Conservation (phyloP, 257 asterid species). For the Solanum lycopersicoides region DNA sequence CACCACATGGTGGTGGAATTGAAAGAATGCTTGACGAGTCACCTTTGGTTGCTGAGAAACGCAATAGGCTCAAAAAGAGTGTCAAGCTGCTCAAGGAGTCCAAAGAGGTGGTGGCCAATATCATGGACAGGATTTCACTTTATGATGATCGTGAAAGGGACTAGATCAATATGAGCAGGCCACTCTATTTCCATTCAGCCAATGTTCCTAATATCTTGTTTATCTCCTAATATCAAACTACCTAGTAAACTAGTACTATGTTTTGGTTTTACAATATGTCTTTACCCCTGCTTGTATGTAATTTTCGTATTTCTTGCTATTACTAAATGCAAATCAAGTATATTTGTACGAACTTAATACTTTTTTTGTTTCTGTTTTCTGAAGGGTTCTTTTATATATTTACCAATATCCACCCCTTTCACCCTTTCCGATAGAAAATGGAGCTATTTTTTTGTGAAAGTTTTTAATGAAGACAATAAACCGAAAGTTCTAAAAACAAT, state of each 20-base stretch:
- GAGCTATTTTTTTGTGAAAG: too few relatives aligned
- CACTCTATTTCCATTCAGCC: not conserved
- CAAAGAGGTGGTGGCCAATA: conserved; percentile 1
- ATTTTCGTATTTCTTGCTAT: not conserved
- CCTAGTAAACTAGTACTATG: not conserved
- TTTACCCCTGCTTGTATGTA: not conserved
- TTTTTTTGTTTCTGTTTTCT: too few relatives aligned
- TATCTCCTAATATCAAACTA: not conserved
- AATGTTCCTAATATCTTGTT: not conserved
- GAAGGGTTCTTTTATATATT: too few relatives aligned
- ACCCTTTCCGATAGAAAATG: too few relatives aligned
- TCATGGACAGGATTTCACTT: not conserved
- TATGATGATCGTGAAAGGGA: not conserved
- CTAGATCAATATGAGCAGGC: not conserved
- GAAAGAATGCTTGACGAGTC: conserved; percentile 19
- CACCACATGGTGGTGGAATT: conserved; percentile 1
- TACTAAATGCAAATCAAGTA: not conserved
- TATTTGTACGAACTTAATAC: not conserved
- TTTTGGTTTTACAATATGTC: not conserved
- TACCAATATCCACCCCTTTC: too few relatives aligned
- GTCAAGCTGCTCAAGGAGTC: conserved; percentile 14
- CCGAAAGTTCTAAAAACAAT: too few relatives aligned
- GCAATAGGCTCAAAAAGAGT: conserved; percentile 1
- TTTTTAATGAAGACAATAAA: too few relatives aligned
- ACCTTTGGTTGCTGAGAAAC: conserved; percentile 13